Base-by-base conservation (phyloP, 2,329 filamentous ascomycete species). In the Penicillium sp. region DNA sequence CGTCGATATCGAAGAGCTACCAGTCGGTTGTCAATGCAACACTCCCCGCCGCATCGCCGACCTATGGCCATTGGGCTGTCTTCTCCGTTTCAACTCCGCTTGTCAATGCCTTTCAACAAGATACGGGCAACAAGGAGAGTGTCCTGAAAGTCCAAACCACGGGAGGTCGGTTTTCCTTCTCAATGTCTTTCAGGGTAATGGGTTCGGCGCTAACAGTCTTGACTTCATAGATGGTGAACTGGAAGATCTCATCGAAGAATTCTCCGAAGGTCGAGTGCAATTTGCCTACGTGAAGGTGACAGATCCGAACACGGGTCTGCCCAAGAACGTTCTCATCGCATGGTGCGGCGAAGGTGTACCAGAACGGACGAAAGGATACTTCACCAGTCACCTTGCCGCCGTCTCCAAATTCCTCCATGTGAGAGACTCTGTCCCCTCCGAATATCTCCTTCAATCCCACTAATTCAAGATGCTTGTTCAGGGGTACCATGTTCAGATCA, bases 281-380 rank as follows among this genome's bases (percentile, higher is more conserved):
- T 99, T 97, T 78, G 95, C 92, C 31, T 98, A 96, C 72, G 88
- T 95, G 71, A 97, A 96, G 79, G 89, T 99, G 80, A 96, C 93
- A 76, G 95, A 99, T 74, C 90, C 92, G 57, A 99, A 99, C 77
- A 91, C 90, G 2, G 82, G 83, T 22, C 86, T 99, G 15, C 92
- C 94, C 52, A 99, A 99, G 82, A 90, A 88, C 75, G 91, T 96
- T 60, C 84, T 99, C 67, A 92, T 99, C 74, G 93, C 90, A 67
- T 99, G 95, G 90, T 99, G 95, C 76, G 95, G 95, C 67, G 94
- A 96, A 73, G 95, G 95, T 69, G 95, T 99, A 15, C 95, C 95
- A n/a, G 95, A 99, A 79, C 85, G 94, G 71, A 98, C 94, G 62
- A 99, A 98, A 80, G 95, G 95, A 66, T 98, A 98, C 79, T 99